phyloP scores from a whole-genome alignment of 2,329 filamentous ascomycete species.

The Colletotrichum sp. region DNA sequence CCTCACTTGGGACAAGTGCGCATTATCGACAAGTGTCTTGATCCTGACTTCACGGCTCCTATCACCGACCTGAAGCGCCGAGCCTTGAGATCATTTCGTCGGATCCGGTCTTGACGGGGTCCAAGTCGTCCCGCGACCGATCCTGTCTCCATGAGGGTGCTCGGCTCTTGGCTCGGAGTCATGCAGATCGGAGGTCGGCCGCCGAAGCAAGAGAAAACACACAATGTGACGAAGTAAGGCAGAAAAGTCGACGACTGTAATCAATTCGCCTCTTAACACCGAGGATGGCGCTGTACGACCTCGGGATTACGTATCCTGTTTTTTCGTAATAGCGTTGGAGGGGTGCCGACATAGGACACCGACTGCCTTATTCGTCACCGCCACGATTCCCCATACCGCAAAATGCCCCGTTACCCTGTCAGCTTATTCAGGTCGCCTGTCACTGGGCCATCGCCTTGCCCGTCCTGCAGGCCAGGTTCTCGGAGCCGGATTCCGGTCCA shows the following conservation, averaged over 20 bases:
- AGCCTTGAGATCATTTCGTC: background rate
- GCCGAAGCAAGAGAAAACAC: background rate
- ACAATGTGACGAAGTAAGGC: background rate
- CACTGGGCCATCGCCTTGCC: background rate
- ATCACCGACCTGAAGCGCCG: background rate
- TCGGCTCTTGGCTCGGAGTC: constrained; percentile 4
- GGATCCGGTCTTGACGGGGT: background rate
- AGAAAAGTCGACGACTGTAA: background rate
- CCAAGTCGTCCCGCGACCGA: background rate
- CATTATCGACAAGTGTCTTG: background rate
- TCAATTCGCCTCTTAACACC: constrained; percentile 9
- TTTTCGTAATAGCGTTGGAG: background rate
- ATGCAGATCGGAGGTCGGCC: background rate
- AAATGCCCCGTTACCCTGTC: constrained; percentile 3
- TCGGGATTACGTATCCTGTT: constrained; percentile 12
- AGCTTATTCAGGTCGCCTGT: constrained; percentile 13
- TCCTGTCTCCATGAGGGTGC: background rate
- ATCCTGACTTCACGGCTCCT: background rate
- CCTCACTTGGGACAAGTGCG: background rate
- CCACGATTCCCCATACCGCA: background rate
- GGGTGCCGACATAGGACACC: background rate
- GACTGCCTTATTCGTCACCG: constrained; percentile 9
- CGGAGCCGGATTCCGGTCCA: constrained; percentile 9
- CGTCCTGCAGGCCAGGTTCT: background rate
- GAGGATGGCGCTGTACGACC: background rate